Percentiles rank a stretch among this genome's conserved stretches.
Conservation (phyloP, 352 stramenopile species). For the Paralagenidium karlingii region DNA sequence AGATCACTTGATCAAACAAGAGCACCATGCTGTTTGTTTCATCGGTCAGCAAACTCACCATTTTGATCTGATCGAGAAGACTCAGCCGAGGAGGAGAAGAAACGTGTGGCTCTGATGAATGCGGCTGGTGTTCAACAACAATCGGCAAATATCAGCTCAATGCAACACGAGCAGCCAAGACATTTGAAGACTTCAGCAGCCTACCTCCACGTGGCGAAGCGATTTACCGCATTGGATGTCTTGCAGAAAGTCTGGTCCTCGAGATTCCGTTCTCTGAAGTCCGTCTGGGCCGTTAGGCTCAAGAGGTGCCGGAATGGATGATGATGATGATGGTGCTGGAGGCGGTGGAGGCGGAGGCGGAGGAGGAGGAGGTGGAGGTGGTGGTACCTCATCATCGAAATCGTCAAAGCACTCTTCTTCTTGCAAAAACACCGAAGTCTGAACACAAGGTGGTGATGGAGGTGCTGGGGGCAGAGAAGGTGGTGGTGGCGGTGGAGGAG, state of each 20-base stretch:
- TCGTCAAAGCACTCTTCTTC: too few species aligned
- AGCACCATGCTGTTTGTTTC: not conserved
- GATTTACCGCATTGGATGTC: conserved; percentile 21
- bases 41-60: not conserved
- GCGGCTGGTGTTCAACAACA: not conserved
- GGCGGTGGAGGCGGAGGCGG: too few species aligned
- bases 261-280: too few species aligned
- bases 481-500: too few species aligned
- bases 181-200: not conserved
- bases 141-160: not conserved
- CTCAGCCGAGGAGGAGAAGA: conserved; percentile 11
- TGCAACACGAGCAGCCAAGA: not conserved
- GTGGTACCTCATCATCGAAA: too few species aligned
- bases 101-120: not conserved
- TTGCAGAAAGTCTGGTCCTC: conserved; percentile 6
- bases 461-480: too few species aligned
- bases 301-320: too few species aligned
- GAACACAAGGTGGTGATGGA: too few species aligned
- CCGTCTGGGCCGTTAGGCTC: too few species aligned
- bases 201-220: conserved; percentile 10
- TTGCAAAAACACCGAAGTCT: too few species aligned
- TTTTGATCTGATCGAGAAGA: conserved; percentile 37
- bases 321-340: too few species aligned
- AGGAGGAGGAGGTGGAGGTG: too few species aligned
- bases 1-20: not conserved